phyloP scores from a whole-genome alignment of 495 filamentous ascomycete genomes.

The Penicillium waksmanii region DNA sequence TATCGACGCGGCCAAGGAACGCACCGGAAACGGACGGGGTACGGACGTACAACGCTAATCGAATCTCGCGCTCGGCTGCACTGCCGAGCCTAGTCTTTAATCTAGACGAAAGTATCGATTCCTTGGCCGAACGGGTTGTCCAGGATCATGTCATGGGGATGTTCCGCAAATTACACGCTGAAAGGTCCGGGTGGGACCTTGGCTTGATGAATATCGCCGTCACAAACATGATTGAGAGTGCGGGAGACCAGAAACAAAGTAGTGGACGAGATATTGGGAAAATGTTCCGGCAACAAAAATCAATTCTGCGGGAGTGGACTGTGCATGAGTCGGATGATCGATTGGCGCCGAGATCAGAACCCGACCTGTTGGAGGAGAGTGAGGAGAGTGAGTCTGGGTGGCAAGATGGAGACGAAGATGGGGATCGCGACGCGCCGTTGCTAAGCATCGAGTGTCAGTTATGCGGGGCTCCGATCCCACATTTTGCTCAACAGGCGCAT shows the following conservation, averaged over 20 bases:
- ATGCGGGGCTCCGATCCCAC: conserved; percentile 69
- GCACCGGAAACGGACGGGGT: conserved; percentile 56
- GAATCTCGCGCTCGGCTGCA: conserved; percentile 69
- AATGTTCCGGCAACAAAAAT: conserved; percentile 73
- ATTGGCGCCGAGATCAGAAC: conserved; percentile 9
- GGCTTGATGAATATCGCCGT: conserved; percentile 85
- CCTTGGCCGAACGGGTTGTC: conserved; percentile 69
- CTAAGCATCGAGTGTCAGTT: conserved; percentile 50
- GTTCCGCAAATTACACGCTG: conserved; percentile 74
- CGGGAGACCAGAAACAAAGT: conserved; percentile 51
- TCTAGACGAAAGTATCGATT: conserved; percentile 57
- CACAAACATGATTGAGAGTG: conserved; percentile 76
- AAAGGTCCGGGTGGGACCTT: conserved; percentile 72
- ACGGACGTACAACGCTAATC: conserved; percentile 53
- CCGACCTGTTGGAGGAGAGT: conserved; percentile 16
- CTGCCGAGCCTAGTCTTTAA: conserved; percentile 72
- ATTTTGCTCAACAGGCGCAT: conserved; percentile 76
- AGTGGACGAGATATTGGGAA: conserved; percentile 61
- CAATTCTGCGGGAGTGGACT: conserved; percentile 64
- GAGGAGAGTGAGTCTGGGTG: conserved; percentile 14
- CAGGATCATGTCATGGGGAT: conserved; percentile 65
- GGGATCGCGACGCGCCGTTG: conserved; percentile 40
- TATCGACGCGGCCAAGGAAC: conserved; percentile 73
- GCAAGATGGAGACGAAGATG: conserved; percentile 51
- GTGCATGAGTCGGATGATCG: conserved; percentile 10